A percentile compares a stretch with the other conserved stretches of the same genome.
Conservation (phyloP, 495 filamentous ascomycete species). For the Hyaloscypha hepaticicola region DNA sequence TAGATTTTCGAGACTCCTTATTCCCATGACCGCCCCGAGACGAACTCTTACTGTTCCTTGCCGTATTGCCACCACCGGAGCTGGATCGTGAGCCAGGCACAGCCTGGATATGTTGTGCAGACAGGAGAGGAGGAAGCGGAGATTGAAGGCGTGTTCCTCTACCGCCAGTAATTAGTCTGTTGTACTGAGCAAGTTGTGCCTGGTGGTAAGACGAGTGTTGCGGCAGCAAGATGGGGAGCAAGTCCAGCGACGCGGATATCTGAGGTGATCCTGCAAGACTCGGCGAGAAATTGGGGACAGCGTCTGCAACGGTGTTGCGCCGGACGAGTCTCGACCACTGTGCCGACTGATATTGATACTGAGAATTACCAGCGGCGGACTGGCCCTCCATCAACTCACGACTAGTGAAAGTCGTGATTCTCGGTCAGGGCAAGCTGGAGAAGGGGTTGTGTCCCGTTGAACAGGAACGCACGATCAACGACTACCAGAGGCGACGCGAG, state of each 20-base stretch:
- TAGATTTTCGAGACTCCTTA: constrained; percentile 45
- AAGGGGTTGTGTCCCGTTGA: not conserved
- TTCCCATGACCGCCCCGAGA: constrained; percentile 58
- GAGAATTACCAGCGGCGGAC: constrained; percentile 28
- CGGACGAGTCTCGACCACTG: constrained; percentile 34
- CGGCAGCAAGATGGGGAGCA: constrained; percentile 48
- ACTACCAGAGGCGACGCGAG: not conserved
- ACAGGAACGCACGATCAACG: not conserved
- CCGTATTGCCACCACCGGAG: constrained; percentile 46
- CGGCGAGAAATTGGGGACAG: constrained; percentile 18
- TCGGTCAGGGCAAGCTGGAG: constrained; percentile 2
- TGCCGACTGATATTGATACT: constrained; percentile 34
- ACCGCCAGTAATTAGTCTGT: constrained; percentile 50
- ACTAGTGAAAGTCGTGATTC: constrained; percentile 22
- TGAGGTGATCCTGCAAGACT: constrained; percentile 29
- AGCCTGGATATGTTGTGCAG: constrained; percentile 47
- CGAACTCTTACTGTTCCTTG: constrained; percentile 39
- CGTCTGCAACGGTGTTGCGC: constrained; percentile 29
- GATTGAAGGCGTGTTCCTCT: constrained; percentile 41
- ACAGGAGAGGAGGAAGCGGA: constrained; percentile 45
- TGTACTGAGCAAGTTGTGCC: constrained; percentile 54
- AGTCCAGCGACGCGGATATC: constrained; percentile 42
- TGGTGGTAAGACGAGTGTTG: constrained; percentile 51
- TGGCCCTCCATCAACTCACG: constrained; percentile 35
- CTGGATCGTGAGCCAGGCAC: constrained; percentile 49